Evolutionary conservation across 1,284 basidiomycete genomes (phyloP).

Genomic region (Lentinula novae-zelandiae): DNA sequence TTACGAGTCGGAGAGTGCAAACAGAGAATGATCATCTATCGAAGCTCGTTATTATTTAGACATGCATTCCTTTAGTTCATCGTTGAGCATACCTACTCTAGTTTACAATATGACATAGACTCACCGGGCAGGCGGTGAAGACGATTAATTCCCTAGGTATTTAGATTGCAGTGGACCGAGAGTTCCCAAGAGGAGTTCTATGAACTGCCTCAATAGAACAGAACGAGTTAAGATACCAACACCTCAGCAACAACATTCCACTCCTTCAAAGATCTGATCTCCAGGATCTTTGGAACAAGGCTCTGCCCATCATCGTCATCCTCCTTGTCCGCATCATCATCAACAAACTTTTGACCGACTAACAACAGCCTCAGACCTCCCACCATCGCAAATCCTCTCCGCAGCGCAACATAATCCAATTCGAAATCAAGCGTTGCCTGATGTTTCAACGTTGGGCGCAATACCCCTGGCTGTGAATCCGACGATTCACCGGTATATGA

Average conservation of each 20-base stretch:
- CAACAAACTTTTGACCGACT: conserved; percentile 46
- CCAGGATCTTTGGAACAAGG: not conserved
- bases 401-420: conserved; percentile 52
- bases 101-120: too few relatives aligned
- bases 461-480: conserved; percentile 10
- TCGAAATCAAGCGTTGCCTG: conserved; percentile 54
- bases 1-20: too few relatives aligned
- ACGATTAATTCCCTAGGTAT: too few relatives aligned
- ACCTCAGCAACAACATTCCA: conserved; percentile 8
- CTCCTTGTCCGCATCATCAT: conserved; percentile 14
- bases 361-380: conserved; percentile 75
- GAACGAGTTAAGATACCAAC: not conserved
- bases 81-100: too few relatives aligned
- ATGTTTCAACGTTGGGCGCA: conserved; percentile 20
- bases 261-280: conserved; percentile 4
- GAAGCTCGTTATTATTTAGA: too few relatives aligned
- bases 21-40: too few relatives aligned
- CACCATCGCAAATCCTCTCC: conserved; percentile 51
- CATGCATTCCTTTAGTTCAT: too few relatives aligned
- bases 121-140: too few relatives aligned
- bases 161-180: too few relatives aligned
- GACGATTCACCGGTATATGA: not conserved
- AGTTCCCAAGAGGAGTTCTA: too few relatives aligned
- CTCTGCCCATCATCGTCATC: conserved; percentile 17
- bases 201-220: too few relatives aligned